A percentile compares a stretch with the other conserved stretches of the same genome.
Evolutionary conservation across 805 yeast genomes (phyloP).

Genomic region (Jamesozyma rosinii): DNA sequence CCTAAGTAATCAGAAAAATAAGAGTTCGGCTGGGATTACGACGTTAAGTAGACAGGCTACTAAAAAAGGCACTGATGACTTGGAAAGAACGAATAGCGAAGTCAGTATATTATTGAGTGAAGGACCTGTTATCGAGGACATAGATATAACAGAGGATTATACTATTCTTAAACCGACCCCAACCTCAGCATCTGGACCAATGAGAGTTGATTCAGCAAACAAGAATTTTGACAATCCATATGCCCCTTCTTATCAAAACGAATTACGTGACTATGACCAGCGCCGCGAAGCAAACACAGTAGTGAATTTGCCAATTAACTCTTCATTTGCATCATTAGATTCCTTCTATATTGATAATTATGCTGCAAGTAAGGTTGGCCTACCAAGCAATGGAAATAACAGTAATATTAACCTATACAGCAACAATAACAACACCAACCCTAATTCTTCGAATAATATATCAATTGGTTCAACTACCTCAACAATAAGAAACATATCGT

Average conservation of each 20-base stretch:
- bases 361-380: conserved; percentile 24
- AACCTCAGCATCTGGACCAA: neutral
- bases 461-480: neutral
- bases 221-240: neutral
- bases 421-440: neutral
- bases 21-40: neutral
- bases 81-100: conserved; percentile 6
- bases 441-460: neutral
- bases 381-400: neutral
- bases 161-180: neutral
- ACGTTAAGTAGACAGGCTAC: neutral
- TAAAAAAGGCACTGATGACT: neutral
- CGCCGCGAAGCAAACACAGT: conserved; percentile 30
- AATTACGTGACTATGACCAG: conserved; percentile 18
- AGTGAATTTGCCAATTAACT: conserved; percentile 59
- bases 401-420: neutral
- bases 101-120: conserved; percentile 18
- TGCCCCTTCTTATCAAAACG: conserved; percentile 9
- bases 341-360: conserved; percentile 52
- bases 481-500: conserved; percentile 2
- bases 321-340: conserved; percentile 68
- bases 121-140: conserved; percentile 15
- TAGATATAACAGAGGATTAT: conserved; percentile 2
- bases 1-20: neutral
- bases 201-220: neutral